These are phyloP conservation scores for Chaetomidium leptoderma DNA, from an alignment of 495 filamentous ascomycete species.

Conservation along the genomic window DNA sequence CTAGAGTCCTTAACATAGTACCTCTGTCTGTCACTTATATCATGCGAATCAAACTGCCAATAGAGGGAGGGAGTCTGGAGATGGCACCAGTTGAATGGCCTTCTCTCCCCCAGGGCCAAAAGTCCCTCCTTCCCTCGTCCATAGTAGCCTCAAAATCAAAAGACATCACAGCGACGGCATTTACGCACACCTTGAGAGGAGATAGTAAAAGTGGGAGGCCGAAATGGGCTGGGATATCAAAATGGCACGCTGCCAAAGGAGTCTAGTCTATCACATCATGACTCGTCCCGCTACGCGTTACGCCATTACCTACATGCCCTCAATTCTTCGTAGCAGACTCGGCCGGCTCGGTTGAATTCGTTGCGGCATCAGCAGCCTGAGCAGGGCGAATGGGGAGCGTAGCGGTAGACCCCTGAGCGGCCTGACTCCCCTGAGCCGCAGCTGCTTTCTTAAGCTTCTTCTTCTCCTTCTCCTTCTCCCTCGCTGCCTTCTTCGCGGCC, in stretches of 20 bases:
- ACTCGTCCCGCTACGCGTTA: not conserved
- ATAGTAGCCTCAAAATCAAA: not conserved
- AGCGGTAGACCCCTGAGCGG: constrained; percentile 10
- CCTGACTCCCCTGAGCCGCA: constrained; percentile 17
- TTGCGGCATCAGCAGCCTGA: not conserved
- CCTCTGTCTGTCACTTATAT: no score
- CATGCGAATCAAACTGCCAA: no score
- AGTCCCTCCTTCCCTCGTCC: not conserved
- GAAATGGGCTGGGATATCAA: not conserved
- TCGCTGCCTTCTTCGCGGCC: constrained; percentile 26
- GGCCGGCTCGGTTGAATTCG: not conserved
- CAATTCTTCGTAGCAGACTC: constrained; percentile 1
- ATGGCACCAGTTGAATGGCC: no score
- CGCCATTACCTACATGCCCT: not conserved
- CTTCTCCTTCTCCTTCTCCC: constrained; percentile 30
- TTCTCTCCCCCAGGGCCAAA: no score
- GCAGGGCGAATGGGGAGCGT: constrained; percentile 16
- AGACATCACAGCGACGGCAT: not conserved
- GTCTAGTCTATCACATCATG: constrained; percentile 10
- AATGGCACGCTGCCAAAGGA: constrained; percentile 1
- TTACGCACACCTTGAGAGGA: not conserved
- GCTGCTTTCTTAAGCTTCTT: constrained; percentile 30
- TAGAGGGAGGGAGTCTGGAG: no score
- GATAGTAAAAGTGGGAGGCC: not conserved
- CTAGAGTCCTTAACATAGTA: no score